A percentile compares a stretch with the other conserved stretches of the same genome.
Conservation (phyloP, 441 rosid species). For the Gossypium schwendimanii region DNA sequence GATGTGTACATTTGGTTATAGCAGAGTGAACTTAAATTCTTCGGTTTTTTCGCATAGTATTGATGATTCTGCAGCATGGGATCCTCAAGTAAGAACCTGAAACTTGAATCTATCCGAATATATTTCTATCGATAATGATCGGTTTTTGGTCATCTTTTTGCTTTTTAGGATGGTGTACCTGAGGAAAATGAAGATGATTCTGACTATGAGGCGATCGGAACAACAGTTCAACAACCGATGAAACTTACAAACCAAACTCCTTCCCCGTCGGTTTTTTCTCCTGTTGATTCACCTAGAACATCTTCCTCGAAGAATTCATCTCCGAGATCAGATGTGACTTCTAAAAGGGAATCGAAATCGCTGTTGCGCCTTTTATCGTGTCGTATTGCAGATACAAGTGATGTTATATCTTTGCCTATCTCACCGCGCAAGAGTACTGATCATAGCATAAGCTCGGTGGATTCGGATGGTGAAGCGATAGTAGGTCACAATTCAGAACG, state of each 20-base stretch:
- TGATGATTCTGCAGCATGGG: slow-evolving; percentile 29
- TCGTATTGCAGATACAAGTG: slow-evolving; percentile 21
- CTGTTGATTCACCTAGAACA: slow-evolving; percentile 33
- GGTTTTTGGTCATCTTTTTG: not conserved
- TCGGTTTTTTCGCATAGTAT: slow-evolving; percentile 20
- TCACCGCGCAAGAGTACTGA: slow-evolving; percentile 26
- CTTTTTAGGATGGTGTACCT: slow-evolving; percentile 26
- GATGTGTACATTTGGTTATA: slow-evolving; percentile 18
- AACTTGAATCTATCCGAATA: not conserved
- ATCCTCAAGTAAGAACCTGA: slow-evolving; percentile 31
- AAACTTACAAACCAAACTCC: slow-evolving; percentile 19
- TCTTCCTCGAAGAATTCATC: slow-evolving; percentile 29
- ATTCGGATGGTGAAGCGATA: slow-evolving; percentile 32
- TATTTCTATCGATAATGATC: not conserved
- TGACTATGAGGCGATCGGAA: slow-evolving; percentile 25
- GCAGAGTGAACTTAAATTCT: slow-evolving; percentile 32
- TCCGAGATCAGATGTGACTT: slow-evolving; percentile 21
- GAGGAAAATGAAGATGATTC: slow-evolving; percentile 27
- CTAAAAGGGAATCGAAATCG: slow-evolving; percentile 23
- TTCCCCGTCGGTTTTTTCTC: slow-evolving; percentile 30
- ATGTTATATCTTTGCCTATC: slow-evolving; percentile 25
- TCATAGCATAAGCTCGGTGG: slow-evolving; percentile 31
- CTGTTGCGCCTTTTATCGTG: slow-evolving; percentile 28
- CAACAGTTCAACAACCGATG: slow-evolving; percentile 12
- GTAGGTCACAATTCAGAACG: slow-evolving; percentile 16